These are phyloP conservation scores for Nakazawaea holstii DNA, from an alignment of 805 yeast genomes.

Conservation along the genomic window DNA sequence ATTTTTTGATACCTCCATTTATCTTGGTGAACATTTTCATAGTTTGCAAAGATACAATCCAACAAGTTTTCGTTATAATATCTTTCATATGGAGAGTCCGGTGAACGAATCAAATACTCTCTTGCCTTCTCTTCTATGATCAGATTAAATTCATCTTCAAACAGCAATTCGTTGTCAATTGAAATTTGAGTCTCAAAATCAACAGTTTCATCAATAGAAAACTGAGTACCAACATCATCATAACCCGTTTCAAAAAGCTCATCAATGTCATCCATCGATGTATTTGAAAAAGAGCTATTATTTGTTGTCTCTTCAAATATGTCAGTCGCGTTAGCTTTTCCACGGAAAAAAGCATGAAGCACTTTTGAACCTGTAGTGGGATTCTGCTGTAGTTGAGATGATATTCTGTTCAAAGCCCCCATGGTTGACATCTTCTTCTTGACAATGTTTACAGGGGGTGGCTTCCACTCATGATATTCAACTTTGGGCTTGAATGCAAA, in stretches of 20 bases:
- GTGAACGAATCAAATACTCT: background rate
- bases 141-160: background rate
- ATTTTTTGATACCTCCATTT: background rate
- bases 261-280: too few species aligned
- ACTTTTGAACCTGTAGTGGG: too few species aligned
- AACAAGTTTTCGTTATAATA: background rate
- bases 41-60: background rate
- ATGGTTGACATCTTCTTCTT: background rate
- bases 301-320: too few species aligned
- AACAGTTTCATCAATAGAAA: too few species aligned
- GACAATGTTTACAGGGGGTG: background rate
- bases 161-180: too few species aligned
- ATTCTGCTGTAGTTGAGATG: background rate
- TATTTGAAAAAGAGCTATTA: too few species aligned
- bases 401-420: background rate
- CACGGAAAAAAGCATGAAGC: too few species aligned
- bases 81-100: background rate
- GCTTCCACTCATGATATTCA: background rate
- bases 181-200: too few species aligned
- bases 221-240: too few species aligned
- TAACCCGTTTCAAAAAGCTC: too few species aligned
- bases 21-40: background rate
- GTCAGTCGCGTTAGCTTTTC: too few species aligned
- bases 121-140: background rate
- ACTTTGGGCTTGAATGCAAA: background rate